Base-by-base conservation (phyloP, 129 eudicot species). In the Flaveria bidentis region DNA sequence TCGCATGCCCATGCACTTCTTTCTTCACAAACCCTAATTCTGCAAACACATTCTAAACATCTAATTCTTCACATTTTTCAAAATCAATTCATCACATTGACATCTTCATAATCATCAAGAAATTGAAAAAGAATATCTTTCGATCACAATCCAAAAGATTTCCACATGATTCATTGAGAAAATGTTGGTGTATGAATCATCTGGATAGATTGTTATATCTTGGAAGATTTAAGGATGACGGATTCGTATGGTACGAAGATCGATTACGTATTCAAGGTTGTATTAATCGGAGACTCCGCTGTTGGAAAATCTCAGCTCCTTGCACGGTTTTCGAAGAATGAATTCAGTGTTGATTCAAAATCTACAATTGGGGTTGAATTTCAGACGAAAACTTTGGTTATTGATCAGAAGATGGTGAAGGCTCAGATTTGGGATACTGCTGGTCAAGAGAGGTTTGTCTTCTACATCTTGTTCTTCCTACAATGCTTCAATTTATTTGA, bases 361-460 rank as follows among this genome's bases (percentile, higher is more conserved):
- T 47, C 71, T n/a, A 65, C 71, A 42, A 65, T 65, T 39, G 71
- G 71, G 25, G 71, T 65, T 65, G 62, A 56, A 12, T 56, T 56
- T 56, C 62, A 56, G 62, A 56, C 62, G 2, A 56, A 56, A 56
- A 56, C 71, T 65, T 65, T 65, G 46, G 71, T 65, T 65, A 65
- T 65, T 16, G 71, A 65, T 65, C 71, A 65, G 71, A 65, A 65
- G n/a, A 65, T n/a, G 50, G 46, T 33, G 5, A 65, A 36, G 71
- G 71, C 49, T 13, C 71, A 65, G 25, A 65, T 65, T 65, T 65
- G 71, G 71, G 71, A 65, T 36, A 65, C 71, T 30, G 71, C 71
- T 36, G 71, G 71, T 65, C 71, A 65, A 65, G 71, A 65, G 8
- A 65, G 71, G 71, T 65, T 16, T 0, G 49, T 65, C 25, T 65